A percentile compares a stretch with the other conserved stretches of the same genome.
Conservation (phyloP, 148 eudicot species). For the Heliosperma pusillum region DNA sequence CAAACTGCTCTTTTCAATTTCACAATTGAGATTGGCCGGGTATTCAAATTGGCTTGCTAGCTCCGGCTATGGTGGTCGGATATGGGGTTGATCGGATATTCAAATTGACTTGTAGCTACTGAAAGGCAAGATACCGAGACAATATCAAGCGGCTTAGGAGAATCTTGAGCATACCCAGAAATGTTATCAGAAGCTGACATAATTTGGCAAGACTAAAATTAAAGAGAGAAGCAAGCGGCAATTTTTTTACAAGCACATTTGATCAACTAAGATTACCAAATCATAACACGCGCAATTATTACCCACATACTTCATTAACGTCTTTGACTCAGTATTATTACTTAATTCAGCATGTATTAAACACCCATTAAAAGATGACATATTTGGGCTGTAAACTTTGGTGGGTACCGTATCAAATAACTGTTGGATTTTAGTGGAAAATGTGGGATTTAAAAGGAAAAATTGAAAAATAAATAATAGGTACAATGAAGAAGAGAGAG, state of each 20-base stretch:
- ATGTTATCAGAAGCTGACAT: conserved; percentile 24
- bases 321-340: conserved; percentile 34
- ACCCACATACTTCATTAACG: conserved; percentile 68
- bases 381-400: conserved; percentile 27
- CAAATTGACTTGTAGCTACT: too few relatives aligned
- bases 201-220: conserved; percentile 37
- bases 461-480: too few relatives aligned
- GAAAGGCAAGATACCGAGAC: conserved; percentile 74
- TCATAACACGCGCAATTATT: conserved; percentile 75
- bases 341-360: conserved; percentile 38
- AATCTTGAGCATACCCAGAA: conserved; percentile 59
- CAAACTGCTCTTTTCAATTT: too few relatives aligned
- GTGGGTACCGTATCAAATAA: conserved; percentile 12
- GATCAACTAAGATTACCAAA: conserved; percentile 61
- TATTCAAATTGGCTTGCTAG: too few relatives aligned
- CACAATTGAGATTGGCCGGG: too few relatives aligned
- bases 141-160: conserved; percentile 89
- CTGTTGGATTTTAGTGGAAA: conserved; percentile 24
- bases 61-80: too few relatives aligned
- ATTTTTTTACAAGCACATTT: conserved; percentile 86
- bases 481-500: too few relatives aligned
- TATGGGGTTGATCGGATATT: too few relatives aligned
- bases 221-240: conserved; percentile 91
- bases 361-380: conserved; percentile 43
- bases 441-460: conserved; percentile 33